These are phyloP conservation scores for Yarrowia sp. DNA, from an alignment of 805 yeast species.

Conservation along the genomic window DNA sequence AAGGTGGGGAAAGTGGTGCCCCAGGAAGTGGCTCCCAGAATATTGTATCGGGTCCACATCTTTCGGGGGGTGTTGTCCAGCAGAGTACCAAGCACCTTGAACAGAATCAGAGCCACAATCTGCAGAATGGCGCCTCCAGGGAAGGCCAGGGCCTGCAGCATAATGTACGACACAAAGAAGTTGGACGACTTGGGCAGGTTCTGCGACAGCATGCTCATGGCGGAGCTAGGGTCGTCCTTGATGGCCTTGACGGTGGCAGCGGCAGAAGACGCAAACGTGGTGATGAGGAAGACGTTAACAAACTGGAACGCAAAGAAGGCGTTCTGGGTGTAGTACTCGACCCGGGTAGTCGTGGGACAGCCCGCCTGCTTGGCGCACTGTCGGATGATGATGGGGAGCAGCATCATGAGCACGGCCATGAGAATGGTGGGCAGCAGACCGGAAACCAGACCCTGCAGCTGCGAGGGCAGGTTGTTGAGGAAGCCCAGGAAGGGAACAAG, in stretches of 20 bases:
- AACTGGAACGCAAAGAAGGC: constrained; percentile 92
- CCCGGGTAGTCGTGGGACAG: constrained; percentile 61
- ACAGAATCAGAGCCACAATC: constrained; percentile 66
- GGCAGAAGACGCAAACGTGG: constrained; percentile 79
- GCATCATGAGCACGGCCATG: constrained; percentile 76
- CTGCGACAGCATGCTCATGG: constrained; percentile 69
- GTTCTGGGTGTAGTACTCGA: constrained; percentile 79
- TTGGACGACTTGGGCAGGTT: constrained; percentile 88
- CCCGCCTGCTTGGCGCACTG: constrained; percentile 76
- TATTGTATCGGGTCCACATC: constrained; percentile 76
- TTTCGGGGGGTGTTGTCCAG: constrained; percentile 89
- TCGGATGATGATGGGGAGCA: constrained; percentile 82
- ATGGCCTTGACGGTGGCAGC: constrained; percentile 72
- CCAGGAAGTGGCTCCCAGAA: constrained; percentile 67
- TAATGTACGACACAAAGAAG: constrained; percentile 79
- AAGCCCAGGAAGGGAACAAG: constrained; percentile 73
- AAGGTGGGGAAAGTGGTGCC: constrained; percentile 79
- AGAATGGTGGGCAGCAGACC: constrained; percentile 82
- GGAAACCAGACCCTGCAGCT: constrained; percentile 77
- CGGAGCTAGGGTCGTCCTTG: constrained; percentile 66
- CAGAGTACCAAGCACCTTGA: constrained; percentile 64
- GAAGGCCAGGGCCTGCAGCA: constrained; percentile 75
- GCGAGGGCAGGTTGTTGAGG: constrained; percentile 67
- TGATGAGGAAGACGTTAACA: constrained; percentile 80
- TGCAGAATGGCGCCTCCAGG: constrained; percentile 78